A percentile compares a stretch with the other conserved stretches of the same genome.
These are phyloP conservation scores for Vachellia pachyceras DNA, from an alignment of 306 rosid genomes.

Conservation along the genomic window DNA sequence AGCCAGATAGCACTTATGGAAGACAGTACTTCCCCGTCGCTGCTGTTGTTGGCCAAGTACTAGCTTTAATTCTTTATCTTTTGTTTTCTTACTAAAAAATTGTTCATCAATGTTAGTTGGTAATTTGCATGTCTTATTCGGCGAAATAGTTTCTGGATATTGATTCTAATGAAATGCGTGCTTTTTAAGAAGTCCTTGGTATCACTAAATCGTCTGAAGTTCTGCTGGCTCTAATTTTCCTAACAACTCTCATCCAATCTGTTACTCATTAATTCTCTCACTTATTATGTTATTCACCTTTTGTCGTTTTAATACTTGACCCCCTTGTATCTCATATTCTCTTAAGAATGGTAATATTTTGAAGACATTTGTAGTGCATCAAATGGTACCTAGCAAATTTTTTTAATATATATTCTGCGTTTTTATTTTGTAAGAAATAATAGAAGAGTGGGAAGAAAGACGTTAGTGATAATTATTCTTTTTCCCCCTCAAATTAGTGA, in stretches of 20 bases:
- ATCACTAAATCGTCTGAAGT: neutral
- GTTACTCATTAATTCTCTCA: neutral
- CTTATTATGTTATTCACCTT: neutral
- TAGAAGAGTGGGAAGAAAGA: neutral
- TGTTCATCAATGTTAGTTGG: neutral
- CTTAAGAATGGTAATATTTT: neutral
- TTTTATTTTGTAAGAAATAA: neutral
- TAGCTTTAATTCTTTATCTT: neutral
- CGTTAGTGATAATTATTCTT: neutral
- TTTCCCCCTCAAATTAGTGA: neutral
- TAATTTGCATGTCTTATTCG: neutral
- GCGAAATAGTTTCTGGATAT: neutral
- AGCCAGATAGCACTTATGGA: conserved; percentile 53
- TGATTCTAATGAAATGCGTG: neutral
- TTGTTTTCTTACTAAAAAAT: neutral
- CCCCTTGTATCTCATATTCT: neutral
- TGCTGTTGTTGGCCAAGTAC: conserved; percentile 95
- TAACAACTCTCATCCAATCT: neutral
- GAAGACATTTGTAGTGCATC: neutral
- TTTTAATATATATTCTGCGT: neutral
- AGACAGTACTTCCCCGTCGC: conserved; percentile 90
- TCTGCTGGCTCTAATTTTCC: too few relatives aligned
- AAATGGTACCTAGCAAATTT: neutral
- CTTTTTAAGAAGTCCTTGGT: neutral
- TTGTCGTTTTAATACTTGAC: neutral